Evolutionary conservation across 1,139 yeast species (phyloP).

Genomic region (Yamadazyma dendronema): DNA sequence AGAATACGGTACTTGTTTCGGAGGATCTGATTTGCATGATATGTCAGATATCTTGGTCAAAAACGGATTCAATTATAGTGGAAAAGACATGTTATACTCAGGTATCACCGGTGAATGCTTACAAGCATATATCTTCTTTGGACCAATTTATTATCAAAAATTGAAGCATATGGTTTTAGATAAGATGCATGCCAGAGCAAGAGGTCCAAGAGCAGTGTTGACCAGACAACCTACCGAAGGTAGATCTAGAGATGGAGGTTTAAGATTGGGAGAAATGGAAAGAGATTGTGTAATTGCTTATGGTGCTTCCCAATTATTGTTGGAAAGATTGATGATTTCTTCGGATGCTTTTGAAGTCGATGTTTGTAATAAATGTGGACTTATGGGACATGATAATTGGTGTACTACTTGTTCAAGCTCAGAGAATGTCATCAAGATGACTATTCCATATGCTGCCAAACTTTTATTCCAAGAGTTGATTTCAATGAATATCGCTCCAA

Average conservation of each 20-base stretch:
- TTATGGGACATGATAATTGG: constrained; percentile 98
- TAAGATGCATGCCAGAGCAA: constrained; percentile 99
- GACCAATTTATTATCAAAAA: constrained; percentile 96
- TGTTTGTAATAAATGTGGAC: constrained; percentile 92
- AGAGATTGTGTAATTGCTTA: constrained; percentile 99
- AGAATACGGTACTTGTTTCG: constrained; percentile 97
- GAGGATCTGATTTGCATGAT: constrained; percentile 92
- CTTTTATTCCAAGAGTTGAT: constrained; percentile 91
- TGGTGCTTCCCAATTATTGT: constrained; percentile 92
- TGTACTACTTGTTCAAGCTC: constrained; percentile 92
- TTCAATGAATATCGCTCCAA: constrained; percentile 97
- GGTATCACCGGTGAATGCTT: constrained; percentile 98
- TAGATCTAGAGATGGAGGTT: constrained; percentile 98
- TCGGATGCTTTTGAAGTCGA: constrained; percentile 98
- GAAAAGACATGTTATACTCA: constrained; percentile 96
- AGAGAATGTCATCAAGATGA: constrained; percentile 86
- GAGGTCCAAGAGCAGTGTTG: constrained; percentile 97
- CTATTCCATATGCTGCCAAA: constrained; percentile 97
- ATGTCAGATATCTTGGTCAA: constrained; percentile 93
- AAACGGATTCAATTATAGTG: constrained; percentile 90
- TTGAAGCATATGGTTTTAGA: constrained; percentile 98
- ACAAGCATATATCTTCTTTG: constrained; percentile 97
- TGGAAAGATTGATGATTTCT: constrained; percentile 94
- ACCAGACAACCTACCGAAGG: constrained; percentile 99
- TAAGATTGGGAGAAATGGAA: constrained; percentile 99